Conservation (phyloP, 164 flowering plant genomes). For the Magnolia kwangsiensis region DNA sequence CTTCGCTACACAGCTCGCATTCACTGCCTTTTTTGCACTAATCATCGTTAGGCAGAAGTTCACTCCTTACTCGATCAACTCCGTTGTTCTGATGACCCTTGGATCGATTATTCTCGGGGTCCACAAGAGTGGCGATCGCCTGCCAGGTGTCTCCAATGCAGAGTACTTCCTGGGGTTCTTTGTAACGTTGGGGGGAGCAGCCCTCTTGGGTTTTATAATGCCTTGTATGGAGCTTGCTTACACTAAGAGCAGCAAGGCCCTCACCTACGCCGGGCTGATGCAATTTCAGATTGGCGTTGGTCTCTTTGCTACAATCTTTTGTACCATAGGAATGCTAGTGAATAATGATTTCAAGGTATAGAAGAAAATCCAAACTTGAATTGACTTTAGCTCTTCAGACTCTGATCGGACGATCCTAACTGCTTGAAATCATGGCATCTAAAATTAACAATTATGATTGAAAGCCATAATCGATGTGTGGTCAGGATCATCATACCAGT, state of each 20-base stretch:
- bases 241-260: slow-evolving; percentile 5
- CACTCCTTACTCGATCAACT: slow-evolving; percentile 42
- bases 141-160: slow-evolving; percentile 21
- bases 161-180: slow-evolving; percentile 38
- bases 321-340: slow-evolving; percentile 21
- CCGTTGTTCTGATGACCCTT: slow-evolving; percentile 36
- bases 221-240: slow-evolving; percentile 34
- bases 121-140: slow-evolving; percentile 32
- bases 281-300: slow-evolving; percentile 16
- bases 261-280: slow-evolving; percentile 23
- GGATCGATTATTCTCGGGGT: slow-evolving; percentile 45
- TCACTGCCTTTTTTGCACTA: slow-evolving; percentile 48
- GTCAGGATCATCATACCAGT: too few species aligned
- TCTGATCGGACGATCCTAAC: too few species aligned
- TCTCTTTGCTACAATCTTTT: slow-evolving; percentile 17
- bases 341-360: slow-evolving; percentile 27
- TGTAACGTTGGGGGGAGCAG: slow-evolving; percentile 39
- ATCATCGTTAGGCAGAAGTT: slow-evolving; percentile 47
- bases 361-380: background rate
- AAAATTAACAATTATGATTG: too few species aligned
- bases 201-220: slow-evolving; percentile 32
- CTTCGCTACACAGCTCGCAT: slow-evolving; percentile 46
- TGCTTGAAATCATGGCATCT: too few species aligned
- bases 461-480: too few species aligned
- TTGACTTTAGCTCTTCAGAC: too few species aligned